Percentiles rank a stretch among this genome's conserved stretches.
These are phyloP conservation scores for Heliocybe sulcata DNA, from an alignment of 1,284 basidiomycete genomes.

Conservation along the genomic window DNA sequence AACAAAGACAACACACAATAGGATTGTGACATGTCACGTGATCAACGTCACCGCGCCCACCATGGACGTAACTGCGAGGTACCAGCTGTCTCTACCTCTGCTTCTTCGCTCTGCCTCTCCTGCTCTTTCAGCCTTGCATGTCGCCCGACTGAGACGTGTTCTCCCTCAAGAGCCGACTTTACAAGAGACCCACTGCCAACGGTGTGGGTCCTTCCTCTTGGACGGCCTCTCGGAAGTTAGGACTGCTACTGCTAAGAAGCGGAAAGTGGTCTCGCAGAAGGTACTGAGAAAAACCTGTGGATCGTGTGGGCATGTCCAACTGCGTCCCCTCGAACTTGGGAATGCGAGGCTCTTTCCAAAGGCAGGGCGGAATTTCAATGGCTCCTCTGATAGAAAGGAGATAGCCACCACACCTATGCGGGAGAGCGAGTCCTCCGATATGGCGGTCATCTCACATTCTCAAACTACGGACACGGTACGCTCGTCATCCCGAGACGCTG, in stretches of 20 bases:
- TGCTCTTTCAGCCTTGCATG: constrained; percentile 52
- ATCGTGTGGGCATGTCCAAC: constrained; percentile 11
- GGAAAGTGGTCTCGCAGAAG: not conserved
- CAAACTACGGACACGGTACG: no score
- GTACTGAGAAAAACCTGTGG: constrained; percentile 8
- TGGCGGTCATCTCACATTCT: no score
- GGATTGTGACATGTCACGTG: no score
- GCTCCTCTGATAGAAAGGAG: not conserved
- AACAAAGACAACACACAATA: not conserved
- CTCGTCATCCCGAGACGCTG: no score
- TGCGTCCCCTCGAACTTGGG: constrained; percentile 7
- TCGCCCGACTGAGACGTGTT: constrained; percentile 27
- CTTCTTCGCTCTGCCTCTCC: constrained; percentile 42
- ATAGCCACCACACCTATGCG: not conserved
- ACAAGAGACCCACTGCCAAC: constrained; percentile 32
- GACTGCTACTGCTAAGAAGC: constrained; percentile 11
- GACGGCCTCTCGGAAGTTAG: constrained; percentile 20
- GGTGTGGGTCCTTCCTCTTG: constrained; percentile 41
- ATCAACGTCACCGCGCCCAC: no score
- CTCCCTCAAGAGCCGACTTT: constrained; percentile 21
- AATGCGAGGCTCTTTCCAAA: constrained; percentile 2
- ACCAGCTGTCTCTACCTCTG: constrained; percentile 38
- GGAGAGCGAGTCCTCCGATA: no score
- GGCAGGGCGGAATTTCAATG: not conserved
- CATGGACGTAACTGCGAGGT: constrained; percentile 20